Percentiles rank a stretch among this genome's conserved stretches.
Conservation (phyloP, 106 monocot genomes). For the Phalaenopsis equestris region DNA sequence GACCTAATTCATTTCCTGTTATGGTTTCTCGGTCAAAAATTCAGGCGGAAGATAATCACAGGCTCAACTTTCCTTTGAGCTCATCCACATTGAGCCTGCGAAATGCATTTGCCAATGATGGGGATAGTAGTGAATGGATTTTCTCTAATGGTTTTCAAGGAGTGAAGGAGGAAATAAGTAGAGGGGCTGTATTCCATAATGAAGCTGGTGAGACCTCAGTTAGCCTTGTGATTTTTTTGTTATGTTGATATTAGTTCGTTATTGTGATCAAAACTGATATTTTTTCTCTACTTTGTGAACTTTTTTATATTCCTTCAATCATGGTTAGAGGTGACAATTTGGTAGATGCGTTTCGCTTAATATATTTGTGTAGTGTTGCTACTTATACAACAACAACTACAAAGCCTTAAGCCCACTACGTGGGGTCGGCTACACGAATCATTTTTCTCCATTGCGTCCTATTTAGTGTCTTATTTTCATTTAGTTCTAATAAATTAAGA, state of each 20-base stretch:
- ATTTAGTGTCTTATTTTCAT: no score
- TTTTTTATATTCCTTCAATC: background rate
- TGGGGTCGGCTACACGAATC: no score
- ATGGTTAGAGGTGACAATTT: background rate
- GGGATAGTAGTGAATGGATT: slow-evolving; percentile 14
- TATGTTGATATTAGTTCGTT: background rate
- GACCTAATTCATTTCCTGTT: slow-evolving; percentile 17
- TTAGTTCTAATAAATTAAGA: no score
- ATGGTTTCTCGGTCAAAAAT: slow-evolving; percentile 7
- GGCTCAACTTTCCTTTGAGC: slow-evolving; percentile 9
- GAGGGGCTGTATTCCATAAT: slow-evolving; percentile 12
- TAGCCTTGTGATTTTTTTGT: background rate
- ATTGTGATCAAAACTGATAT: background rate
- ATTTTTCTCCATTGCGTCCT: no score
- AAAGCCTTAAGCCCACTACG: no score
- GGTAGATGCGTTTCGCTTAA: background rate
- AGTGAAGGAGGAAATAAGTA: slow-evolving; percentile 13
- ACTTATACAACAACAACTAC: no score
- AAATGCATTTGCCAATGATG: slow-evolving; percentile 13
- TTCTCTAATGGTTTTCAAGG: slow-evolving; percentile 13
- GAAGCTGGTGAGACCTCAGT: slow-evolving; percentile 31
- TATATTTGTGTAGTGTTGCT: background rate
- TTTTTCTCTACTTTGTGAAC: background rate
- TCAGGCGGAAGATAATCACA: slow-evolving; percentile 15
- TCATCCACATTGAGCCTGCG: slow-evolving; percentile 10